Evolutionary conservation across 352 stramenopile species (phyloP), one percentile per base, ranked within the genome.

Genomic region (Pilasporangium apinafurcum): DNA sequence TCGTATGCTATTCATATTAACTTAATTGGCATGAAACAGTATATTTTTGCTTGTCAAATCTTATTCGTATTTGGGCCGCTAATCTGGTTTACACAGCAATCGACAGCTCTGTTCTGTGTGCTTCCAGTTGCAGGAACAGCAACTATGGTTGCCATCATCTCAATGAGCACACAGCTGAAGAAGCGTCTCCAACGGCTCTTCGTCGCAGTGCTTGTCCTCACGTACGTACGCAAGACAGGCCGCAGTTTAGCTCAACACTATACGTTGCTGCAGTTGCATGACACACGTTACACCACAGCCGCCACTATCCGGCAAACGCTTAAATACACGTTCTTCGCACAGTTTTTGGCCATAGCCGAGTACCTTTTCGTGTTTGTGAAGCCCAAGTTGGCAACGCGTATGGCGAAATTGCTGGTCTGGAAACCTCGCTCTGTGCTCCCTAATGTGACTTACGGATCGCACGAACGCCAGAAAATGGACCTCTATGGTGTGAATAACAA

Each of bases 331-430:
- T 46, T 66, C 9, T 31, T 48, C n/a, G 57, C 50, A 22, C 73
- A 86, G 47, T 46, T 86, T 8, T 68, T 83, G 35, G 57, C 70
- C 8, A 44, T 56, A 21, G 68, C 58, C 17, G 69, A 83, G 51
- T 82, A 76, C 44, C 44, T 86, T 32, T 63, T 86, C 47, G 58
- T 53, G 22, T 41, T 84, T 2, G 56, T 65, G 21, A 86, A 86
- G 61, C 74, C 68, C 20, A 44, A 62, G 27, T 33, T 86, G 17
- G 63, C 51, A 16, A 41, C 45, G 20, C 62, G 62, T 24, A 79
- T 86, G 35, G 65, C 55, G 1, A 63, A 58, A 3, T 51, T 70
- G 17, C 40, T 86, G 14, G 48, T 83, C 26, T 62, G 67, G 53
- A 73, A 48, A 24, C 50, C 57, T 25, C 24, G 33, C 7, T 46